These are phyloP conservation scores for Tolypocladium amazonense DNA, from an alignment of 2,329 filamentous ascomycete species.

Conservation along the genomic window DNA sequence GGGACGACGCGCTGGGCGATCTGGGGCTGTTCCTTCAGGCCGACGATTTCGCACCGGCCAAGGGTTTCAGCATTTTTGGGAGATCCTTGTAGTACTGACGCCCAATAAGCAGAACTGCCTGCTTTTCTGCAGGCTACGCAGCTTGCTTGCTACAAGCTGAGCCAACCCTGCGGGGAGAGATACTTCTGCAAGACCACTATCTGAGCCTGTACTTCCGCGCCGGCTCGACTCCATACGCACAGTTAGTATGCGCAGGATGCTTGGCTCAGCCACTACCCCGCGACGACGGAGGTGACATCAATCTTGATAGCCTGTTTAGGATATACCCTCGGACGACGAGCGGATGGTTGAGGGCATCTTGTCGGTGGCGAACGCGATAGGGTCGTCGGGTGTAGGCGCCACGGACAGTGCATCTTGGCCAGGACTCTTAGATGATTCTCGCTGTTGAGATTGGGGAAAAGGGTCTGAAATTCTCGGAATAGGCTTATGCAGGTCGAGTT, in stretches of 20 bases:
- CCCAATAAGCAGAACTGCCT: neutral
- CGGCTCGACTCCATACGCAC: too few relatives aligned
- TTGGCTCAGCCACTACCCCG: too few relatives aligned
- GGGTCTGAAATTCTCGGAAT: too few relatives aligned
- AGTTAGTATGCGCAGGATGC: too few relatives aligned
- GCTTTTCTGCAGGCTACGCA: neutral
- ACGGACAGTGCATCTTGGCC: neutral
- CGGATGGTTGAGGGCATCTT: neutral
- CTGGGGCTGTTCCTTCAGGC: conserved; percentile 21
- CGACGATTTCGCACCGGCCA: conserved; percentile 17
- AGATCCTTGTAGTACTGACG: conserved; percentile 10
- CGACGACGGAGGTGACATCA: too few relatives aligned
- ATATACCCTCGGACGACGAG: neutral
- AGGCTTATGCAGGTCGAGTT: neutral
- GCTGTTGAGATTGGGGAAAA: neutral
- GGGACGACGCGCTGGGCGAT: conserved; percentile 22
- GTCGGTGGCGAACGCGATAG: neutral
- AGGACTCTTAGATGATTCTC: neutral
- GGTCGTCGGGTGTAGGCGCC: neutral
- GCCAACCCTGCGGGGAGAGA: too few relatives aligned
- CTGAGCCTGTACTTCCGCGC: too few relatives aligned
- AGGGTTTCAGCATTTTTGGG: conserved; percentile 18
- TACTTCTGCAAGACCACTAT: too few relatives aligned
- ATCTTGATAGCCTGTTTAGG: neutral
- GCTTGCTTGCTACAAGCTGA: too few relatives aligned